These are phyloP conservation scores for Ganoderma resinaceum DNA, from an alignment of 1,284 basidiomycete genomes.

Conservation along the genomic window DNA sequence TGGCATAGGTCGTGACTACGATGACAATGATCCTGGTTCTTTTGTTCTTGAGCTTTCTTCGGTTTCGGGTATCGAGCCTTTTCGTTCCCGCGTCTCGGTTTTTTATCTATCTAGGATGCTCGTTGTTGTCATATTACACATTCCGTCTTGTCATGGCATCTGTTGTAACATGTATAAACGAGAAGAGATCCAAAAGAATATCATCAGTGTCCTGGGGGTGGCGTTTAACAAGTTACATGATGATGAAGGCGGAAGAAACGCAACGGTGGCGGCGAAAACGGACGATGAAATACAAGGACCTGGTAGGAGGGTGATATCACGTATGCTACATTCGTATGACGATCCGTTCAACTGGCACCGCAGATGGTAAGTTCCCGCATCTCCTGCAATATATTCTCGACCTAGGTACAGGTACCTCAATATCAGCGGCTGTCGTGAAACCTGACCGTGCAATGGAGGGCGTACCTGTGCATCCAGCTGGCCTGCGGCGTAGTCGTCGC, in stretches of 20 bases:
- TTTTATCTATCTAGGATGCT: not conserved
- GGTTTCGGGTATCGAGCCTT: not conserved
- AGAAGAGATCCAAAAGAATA: not conserved
- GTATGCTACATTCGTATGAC: constrained; percentile 15
- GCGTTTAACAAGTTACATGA: not conserved
- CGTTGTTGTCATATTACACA: not conserved
- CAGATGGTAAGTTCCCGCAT: constrained; percentile 97
- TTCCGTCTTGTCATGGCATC: not conserved
- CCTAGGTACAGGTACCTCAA: constrained; percentile 44
- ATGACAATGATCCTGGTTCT: not conserved
- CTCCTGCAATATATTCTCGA: constrained; percentile 90
- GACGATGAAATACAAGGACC: not conserved
- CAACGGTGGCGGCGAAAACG: not conserved
- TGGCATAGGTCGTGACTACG: too few relatives aligned
- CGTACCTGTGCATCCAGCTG: constrained; percentile 91
- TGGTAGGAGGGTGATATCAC: constrained; percentile 5
- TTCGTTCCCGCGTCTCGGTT: not conserved
- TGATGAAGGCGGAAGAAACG: not conserved
- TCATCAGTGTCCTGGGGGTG: not conserved
- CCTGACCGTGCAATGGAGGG: not conserved
- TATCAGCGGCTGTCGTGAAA: not conserved
- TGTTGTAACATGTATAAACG: not conserved
- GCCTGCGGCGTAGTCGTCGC: constrained; percentile 97
- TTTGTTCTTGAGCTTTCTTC: not conserved
- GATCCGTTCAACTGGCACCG: constrained; percentile 53